These are phyloP conservation scores for Hypoxylon sp. DNA, from an alignment of 2,329 filamentous ascomycete species.

Conservation along the genomic window DNA sequence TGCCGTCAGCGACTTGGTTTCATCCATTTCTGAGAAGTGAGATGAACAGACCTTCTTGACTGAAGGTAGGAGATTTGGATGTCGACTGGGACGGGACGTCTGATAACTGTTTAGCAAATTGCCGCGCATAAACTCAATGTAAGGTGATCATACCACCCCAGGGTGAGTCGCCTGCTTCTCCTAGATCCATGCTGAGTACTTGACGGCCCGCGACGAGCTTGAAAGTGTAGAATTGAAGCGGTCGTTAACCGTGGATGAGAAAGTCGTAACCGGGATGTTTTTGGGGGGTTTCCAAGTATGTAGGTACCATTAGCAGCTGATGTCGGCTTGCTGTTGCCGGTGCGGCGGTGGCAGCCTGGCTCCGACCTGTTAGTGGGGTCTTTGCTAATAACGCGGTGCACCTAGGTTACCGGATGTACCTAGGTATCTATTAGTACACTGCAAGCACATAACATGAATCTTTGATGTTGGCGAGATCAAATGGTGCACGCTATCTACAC, in stretches of 20 bases:
- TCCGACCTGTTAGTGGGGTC: conserved; percentile 26
- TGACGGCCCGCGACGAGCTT: conserved; percentile 21
- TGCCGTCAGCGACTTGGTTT: conserved; percentile 29
- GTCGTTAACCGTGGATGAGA: conserved; percentile 26
- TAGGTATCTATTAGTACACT: not conserved
- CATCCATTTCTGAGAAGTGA: not conserved
- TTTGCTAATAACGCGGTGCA: not conserved
- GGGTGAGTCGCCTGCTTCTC: conserved; percentile 59
- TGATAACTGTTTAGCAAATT: conserved; percentile 43
- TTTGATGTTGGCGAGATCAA: no score
- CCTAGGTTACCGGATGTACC: no score
- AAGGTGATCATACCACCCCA: conserved; percentile 57
- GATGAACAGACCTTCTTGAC: conserved; percentile 44
- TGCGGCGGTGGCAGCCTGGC: conserved; percentile 29
- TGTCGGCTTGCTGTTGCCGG: conserved; percentile 21
- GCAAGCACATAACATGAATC: no score
- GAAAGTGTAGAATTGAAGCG: conserved; percentile 15
- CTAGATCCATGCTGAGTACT: conserved; percentile 57
- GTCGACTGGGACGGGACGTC: conserved; percentile 58
- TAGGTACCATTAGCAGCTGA: conserved; percentile 5
- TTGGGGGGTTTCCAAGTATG: conserved; percentile 18
- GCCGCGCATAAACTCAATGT: conserved; percentile 13
- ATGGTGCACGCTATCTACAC: no score
- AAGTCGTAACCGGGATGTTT: conserved; percentile 26
- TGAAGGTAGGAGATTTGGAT: conserved; percentile 49